Percentiles rank a stretch among this genome's conserved stretches.
These are phyloP conservation scores for Fusarium anguioides DNA, from an alignment of 2,329 filamentous ascomycete species.

Conservation along the genomic window DNA sequence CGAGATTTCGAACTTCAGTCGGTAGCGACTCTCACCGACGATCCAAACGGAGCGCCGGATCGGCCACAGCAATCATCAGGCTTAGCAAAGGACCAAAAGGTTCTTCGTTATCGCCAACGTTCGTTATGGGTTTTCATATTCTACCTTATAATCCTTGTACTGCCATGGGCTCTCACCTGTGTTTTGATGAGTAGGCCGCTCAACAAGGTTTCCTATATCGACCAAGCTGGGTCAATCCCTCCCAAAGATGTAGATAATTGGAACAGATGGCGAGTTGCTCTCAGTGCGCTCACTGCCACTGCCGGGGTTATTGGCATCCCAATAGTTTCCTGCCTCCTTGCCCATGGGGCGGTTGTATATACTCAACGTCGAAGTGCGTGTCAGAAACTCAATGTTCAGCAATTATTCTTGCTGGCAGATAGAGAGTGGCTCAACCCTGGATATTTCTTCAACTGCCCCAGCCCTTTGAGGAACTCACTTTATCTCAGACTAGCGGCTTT, in stretches of 20 bases:
- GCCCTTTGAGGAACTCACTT: neutral
- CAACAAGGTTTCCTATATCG: constrained; percentile 11
- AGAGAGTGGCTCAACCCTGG: constrained; percentile 4
- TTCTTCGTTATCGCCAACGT: neutral
- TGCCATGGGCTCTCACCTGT: constrained; percentile 18
- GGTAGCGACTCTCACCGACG: neutral
- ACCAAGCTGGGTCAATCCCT: constrained; percentile 5
- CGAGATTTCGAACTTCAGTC: neutral
- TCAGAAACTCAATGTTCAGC: constrained; percentile 10
- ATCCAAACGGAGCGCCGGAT: neutral
- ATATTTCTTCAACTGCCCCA: neutral
- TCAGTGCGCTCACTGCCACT: neutral
- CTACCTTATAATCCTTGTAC: constrained; percentile 9
- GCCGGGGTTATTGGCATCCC: constrained; percentile 12
- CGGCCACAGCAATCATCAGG: neutral
- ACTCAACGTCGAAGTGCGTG: constrained; percentile 4
- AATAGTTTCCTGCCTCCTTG: constrained; percentile 25
- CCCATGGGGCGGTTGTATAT: constrained; percentile 26
- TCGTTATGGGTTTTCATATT: neutral
- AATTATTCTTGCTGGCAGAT: constrained; percentile 27
- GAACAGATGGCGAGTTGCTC: neutral
- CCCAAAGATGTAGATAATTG: neutral
- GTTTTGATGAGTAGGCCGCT: constrained; percentile 29
- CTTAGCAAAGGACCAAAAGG: constrained; percentile 1
- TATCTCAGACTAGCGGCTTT: constrained; percentile 9